Conservation (phyloP, 108 stramenopile genomes). For the Cyclotella baltica region DNA sequence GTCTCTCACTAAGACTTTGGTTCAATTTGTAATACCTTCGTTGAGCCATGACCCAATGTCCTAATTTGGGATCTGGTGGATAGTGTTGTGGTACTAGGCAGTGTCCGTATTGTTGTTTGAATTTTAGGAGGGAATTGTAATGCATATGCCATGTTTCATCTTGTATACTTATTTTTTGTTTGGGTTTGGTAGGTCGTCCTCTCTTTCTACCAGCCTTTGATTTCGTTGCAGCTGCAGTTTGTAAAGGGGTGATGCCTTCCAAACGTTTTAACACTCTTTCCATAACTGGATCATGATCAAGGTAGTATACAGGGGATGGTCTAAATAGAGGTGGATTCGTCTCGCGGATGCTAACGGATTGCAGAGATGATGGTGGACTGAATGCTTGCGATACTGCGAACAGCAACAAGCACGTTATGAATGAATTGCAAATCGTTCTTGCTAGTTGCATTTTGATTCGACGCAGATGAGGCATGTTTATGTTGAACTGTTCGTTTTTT, state of each 20-base stretch:
- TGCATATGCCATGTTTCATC: constrained; percentile 13
- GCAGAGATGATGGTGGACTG: too few relatives aligned
- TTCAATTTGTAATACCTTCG: constrained; percentile 56
- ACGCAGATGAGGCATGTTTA: too few relatives aligned
- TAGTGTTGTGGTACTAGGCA: constrained; percentile 60
- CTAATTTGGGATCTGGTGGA: constrained; percentile 47
- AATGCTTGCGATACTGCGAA: too few relatives aligned
- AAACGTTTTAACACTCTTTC: not conserved
- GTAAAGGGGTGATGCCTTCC: not conserved
- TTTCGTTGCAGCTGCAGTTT: not conserved
- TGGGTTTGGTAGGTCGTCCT: not conserved
- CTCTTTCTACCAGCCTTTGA: not conserved
- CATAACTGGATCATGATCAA: constrained; percentile 6
- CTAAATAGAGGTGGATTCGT: not conserved
- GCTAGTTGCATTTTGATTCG: too few relatives aligned
- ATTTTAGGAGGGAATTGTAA: constrained; percentile 44
- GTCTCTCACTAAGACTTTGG: constrained; percentile 14
- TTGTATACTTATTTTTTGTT: constrained; percentile 10
- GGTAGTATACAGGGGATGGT: not conserved
- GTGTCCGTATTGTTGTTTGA: constrained; percentile 57
- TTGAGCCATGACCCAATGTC: constrained; percentile 65
- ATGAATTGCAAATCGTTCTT: too few relatives aligned
- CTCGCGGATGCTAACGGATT: too few relatives aligned
- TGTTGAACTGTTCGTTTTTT: too few relatives aligned
- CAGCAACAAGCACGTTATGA: too few relatives aligned